Evolutionary conservation across 1,139 yeast genomes (phyloP), one percentile per base, ranked within the genome.

Genomic region (Debaryomyces subglobosus): DNA sequence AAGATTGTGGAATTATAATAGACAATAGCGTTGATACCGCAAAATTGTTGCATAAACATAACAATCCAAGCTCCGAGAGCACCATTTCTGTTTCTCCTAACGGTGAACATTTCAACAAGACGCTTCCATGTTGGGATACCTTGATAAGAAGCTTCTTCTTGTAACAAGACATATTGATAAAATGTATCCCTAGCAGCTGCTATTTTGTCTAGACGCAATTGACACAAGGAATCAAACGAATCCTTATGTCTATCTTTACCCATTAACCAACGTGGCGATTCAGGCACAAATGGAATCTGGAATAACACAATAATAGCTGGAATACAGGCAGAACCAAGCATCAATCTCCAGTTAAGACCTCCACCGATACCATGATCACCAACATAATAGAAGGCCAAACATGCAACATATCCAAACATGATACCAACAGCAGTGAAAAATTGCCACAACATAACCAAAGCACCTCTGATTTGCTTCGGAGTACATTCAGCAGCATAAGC

Each of bases 11-110:
- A 83, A 0, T 90, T 84, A 65, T 86, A 87, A 67, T 86, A 86
- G 16, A 96, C 95, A 68, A 90, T 89, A 47, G 89, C 95, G 61
- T 89, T 90, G 63, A 90, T 85, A 61, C 96, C 96, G 69, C 96
- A 89, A 72, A 90, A 87, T 65, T 90, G 96, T 72, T 90, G 96
- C 90, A 87, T 86, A 63, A 89, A 86, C 84, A 90, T 89, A 53
- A 85, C 89, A 53, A 89, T 77, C 80, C 87, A 86, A 2, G 96
- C 83, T 48, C 90, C 96, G 49, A 85, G 59, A 9, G 90, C 82
- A 49, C 94, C 96, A 60, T 90, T 85, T 69, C 96, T 80, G 68
- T 89, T 88, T 74, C 96, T 82, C 65, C 94, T 81, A 44, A 87
- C 75, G 10, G 85, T 77, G 61, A 85, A 74, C 76, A 85, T 71